Percentiles rank a stretch among this genome's conserved stretches.
Conservation (phyloP, 164 flowering plant species). For the Cinnamomum chago region DNA sequence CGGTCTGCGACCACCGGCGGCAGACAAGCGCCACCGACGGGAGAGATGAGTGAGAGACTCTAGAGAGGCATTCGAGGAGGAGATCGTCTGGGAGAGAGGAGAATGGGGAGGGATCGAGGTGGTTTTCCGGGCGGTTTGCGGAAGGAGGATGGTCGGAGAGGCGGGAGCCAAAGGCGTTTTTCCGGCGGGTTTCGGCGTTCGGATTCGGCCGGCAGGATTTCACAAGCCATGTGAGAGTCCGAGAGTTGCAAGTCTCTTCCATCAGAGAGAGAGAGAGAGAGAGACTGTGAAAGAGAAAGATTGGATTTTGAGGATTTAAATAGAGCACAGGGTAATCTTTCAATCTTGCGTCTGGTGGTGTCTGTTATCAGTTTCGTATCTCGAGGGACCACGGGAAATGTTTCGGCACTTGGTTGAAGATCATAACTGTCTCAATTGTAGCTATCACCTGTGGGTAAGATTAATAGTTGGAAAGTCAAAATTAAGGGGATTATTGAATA, state of each 20-base stretch:
- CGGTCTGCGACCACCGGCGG: constrained; percentile 50
- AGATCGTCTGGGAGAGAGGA: constrained; percentile 73
- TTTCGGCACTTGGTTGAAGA: not conserved
- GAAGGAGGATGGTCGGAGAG: constrained; percentile 3
- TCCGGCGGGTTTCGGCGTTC: constrained; percentile 22
- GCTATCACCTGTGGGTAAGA: no score
- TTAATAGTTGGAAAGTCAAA: no score
- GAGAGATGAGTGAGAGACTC: constrained; percentile 56
- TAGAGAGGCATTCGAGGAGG: constrained; percentile 65
- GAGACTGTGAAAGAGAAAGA: constrained; percentile 2
- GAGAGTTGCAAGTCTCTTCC: constrained; percentile 55
- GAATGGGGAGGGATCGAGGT: constrained; percentile 26
- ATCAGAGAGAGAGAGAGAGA: constrained; percentile 1
- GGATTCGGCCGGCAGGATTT: constrained; percentile 75
- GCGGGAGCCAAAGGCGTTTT: constrained; percentile 7
- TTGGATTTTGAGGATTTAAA: not conserved
- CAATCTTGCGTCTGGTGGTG: not conserved
- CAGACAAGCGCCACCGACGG: constrained; percentile 56
- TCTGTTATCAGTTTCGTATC: not conserved
- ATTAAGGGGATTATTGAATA: not conserved
- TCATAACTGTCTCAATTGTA: not conserved
- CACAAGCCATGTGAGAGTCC: constrained; percentile 75
- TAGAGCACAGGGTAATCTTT: not conserved
- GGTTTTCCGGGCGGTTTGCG: constrained; percentile 6
- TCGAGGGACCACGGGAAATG: not conserved